Evolutionary conservation across 2,329 filamentous ascomycete species (phyloP).

Genomic region (Colletotrichum lupini): DNA sequence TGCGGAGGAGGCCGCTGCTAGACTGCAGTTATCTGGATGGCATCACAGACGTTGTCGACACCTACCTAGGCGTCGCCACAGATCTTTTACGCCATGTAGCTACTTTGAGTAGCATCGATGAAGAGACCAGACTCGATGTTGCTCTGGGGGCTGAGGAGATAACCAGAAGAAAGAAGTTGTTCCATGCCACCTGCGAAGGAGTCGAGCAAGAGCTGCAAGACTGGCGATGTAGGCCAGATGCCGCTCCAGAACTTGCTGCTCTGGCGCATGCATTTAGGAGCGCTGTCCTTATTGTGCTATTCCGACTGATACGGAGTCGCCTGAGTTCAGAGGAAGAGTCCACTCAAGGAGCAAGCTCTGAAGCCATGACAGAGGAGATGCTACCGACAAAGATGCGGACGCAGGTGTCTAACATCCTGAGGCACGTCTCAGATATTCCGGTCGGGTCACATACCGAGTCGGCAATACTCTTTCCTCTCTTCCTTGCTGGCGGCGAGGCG

Average conservation of each 20-base stretch:
- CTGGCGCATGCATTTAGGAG: constrained; percentile 24
- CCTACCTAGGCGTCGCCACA: constrained; percentile 34
- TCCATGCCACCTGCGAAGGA: not conserved
- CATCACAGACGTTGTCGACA: constrained; percentile 35
- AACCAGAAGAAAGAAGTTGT: not conserved
- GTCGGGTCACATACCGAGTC: constrained; percentile 29
- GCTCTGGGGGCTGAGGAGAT: not conserved
- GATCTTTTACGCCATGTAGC: constrained; percentile 26
- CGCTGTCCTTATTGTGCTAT: constrained; percentile 21
- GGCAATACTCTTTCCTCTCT: constrained; percentile 31
- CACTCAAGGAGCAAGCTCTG: not conserved
- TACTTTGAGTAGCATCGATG: constrained; percentile 15
- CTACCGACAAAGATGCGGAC: constrained; percentile 27
- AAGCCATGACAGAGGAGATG: not conserved
- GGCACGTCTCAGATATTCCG: constrained; percentile 17
- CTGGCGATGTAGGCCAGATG: constrained; percentile 20
- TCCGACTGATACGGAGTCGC: constrained; percentile 13
- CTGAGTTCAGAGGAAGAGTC: not conserved
- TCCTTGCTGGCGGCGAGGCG: constrained; percentile 32
- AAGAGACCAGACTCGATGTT: constrained; percentile 3
- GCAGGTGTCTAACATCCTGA: constrained; percentile 18
- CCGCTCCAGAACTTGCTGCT: constrained; percentile 10
- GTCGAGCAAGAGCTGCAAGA: constrained; percentile 25
- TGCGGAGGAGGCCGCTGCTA: constrained; percentile 27
- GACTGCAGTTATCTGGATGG: constrained; percentile 30